Conservation (phyloP, 225 moss, liverwort and hornwort species). For the Sphagnum tenellum region DNA sequence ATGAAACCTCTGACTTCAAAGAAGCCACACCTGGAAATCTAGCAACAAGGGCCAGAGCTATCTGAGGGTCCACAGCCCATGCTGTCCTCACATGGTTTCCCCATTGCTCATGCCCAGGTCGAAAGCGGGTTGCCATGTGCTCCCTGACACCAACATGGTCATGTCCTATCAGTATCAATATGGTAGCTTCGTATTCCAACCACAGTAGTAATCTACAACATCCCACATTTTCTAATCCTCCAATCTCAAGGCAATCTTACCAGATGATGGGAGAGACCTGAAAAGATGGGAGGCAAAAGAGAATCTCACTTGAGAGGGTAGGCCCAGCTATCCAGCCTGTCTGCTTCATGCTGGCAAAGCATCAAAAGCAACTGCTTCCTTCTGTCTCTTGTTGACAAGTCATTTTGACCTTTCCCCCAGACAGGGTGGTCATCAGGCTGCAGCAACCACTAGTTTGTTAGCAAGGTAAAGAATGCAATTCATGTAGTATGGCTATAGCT, state of each 20-base stretch:
- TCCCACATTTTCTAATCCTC: too few species aligned
- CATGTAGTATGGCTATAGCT: too few species aligned
- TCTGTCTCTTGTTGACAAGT: constrained; percentile 23
- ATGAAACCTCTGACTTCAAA: constrained; percentile 48
- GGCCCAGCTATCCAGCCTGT: constrained; percentile 86
- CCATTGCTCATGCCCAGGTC: constrained; percentile 45
- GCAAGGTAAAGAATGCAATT: too few species aligned
- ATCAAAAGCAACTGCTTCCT: constrained; percentile 65
- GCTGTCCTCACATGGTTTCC: constrained; percentile 50
- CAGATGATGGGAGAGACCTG: too few species aligned
- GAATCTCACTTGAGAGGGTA: constrained; percentile 61
- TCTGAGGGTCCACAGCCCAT: constrained; percentile 67
- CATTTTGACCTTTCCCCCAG: constrained; percentile 45
- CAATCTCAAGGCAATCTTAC: too few species aligned
- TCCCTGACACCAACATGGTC: constrained; percentile 21
- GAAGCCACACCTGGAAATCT: constrained; percentile 49
- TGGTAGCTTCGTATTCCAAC: too few species aligned
- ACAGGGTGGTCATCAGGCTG: constrained; percentile 27
- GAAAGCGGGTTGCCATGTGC: constrained; percentile 37
- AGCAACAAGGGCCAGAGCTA: constrained; percentile 55
- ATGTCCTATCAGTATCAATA: too few species aligned
- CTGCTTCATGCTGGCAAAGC: constrained; percentile 76
- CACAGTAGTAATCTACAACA: too few species aligned
- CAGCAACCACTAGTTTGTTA: too few species aligned
- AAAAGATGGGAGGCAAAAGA: too few species aligned